Percentiles rank a stretch among this genome's conserved stretches.
phyloP scores from a whole-genome alignment of 305 asterid genomes.

The Nicotiana rustica region DNA sequence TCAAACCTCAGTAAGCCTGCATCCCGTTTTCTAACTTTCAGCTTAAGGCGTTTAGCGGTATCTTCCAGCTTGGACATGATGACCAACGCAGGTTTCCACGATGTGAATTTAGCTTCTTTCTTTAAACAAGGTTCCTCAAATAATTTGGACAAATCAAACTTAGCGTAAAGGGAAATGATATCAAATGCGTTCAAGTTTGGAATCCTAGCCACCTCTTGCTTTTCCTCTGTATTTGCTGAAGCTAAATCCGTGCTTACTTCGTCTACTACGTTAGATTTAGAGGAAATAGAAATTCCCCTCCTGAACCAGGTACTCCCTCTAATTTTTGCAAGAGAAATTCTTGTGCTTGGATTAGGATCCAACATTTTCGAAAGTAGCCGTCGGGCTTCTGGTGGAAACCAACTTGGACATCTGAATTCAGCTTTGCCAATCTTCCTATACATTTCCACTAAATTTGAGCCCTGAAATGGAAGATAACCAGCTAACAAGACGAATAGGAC shows the following conservation, averaged over 20 bases:
- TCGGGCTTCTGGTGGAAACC: conserved; percentile 60
- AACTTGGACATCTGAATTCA: conserved; percentile 62
- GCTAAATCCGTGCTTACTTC: conserved; percentile 41
- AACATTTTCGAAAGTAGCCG: conserved; percentile 58
- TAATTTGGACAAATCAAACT: conserved; percentile 65
- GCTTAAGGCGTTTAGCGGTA: conserved; percentile 55
- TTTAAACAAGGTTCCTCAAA: conserved; percentile 56
- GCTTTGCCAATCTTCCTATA: conserved; percentile 67
- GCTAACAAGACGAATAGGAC: conserved; percentile 58
- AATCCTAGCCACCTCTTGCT: conserved; percentile 41
- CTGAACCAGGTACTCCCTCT: conserved; percentile 58
- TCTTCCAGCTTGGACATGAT: conserved; percentile 60
- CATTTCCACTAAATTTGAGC: conserved; percentile 60
- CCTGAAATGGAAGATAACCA: conserved; percentile 61
- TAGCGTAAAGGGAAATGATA: conserved; percentile 62
- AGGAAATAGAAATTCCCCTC: conserved; percentile 46
- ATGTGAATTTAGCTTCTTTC: conserved; percentile 57
- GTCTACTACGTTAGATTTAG: conserved; percentile 33
- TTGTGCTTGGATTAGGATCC: conserved; percentile 61
- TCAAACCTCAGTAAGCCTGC: conserved; percentile 61
- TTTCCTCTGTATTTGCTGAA: conserved; percentile 30
- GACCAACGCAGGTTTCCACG: conserved; percentile 55
- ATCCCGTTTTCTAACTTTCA: conserved; percentile 59
- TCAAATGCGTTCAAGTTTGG: conserved; percentile 65
- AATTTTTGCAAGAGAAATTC: conserved; percentile 61